phyloP scores from a whole-genome alignment of 208 protist genomes.

The Crithidia acanthocephali region DNA sequence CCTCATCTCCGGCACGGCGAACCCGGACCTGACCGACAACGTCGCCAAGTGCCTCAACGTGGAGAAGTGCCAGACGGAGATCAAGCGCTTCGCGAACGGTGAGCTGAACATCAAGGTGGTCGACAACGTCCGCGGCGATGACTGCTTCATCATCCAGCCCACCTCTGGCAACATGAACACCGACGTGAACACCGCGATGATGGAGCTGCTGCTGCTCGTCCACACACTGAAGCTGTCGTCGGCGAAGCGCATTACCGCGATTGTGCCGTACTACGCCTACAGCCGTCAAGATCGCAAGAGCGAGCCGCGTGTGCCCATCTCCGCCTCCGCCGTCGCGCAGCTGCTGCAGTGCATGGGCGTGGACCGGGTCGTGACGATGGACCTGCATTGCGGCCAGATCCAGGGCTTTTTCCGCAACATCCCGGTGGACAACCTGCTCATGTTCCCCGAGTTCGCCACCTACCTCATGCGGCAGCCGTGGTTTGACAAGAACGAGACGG shows the following conservation, averaged over 20 bases:
- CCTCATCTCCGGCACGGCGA: constrained; percentile 87
- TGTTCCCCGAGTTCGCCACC: constrained; percentile 88
- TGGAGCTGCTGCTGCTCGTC: constrained; percentile 91
- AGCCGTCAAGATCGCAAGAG: constrained; percentile 97
- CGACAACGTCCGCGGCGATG: constrained; percentile 95
- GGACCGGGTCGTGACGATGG: constrained; percentile 94
- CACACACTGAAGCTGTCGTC: constrained; percentile 92
- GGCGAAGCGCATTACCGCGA: constrained; percentile 94
- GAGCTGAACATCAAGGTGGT: constrained; percentile 94
- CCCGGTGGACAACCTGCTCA: constrained; percentile 95
- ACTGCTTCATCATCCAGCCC: constrained; percentile 97
- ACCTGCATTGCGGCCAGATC: constrained; percentile 96
- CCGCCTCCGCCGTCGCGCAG: constrained; percentile 94
- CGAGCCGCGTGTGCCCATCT: constrained; percentile 96
- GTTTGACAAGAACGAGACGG: constrained; percentile 79
- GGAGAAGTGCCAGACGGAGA: constrained; percentile 75
- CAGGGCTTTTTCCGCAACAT: constrained; percentile 97
- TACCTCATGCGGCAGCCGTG: constrained; percentile 86
- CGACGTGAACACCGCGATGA: constrained; percentile 91
- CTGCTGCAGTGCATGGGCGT: constrained; percentile 94
- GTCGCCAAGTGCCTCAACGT: constrained; percentile 84
- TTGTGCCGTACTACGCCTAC: constrained; percentile 97
- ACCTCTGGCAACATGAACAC: constrained; percentile 70
- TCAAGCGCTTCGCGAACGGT: constrained; percentile 92
- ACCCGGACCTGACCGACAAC: constrained; percentile 80